These are phyloP conservation scores for Sporisorium exsertum DNA, from an alignment of 1,284 basidiomycete species.

Conservation along the genomic window DNA sequence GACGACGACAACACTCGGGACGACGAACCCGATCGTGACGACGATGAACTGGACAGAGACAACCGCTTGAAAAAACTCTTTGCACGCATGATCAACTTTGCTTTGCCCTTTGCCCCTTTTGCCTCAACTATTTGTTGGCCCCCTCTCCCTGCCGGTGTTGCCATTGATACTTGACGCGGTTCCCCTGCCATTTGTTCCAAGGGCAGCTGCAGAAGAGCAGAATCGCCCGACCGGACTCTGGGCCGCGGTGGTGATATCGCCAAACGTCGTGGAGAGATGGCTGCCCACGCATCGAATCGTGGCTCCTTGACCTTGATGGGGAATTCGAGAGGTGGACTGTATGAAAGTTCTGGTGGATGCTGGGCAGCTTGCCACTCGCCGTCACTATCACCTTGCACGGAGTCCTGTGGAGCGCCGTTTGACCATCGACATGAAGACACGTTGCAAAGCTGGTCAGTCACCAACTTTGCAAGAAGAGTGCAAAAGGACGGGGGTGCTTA, in stretches of 20 bases:
- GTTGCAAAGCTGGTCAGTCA: background rate
- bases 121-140: background rate
- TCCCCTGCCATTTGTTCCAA: background rate
- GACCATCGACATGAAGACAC: background rate
- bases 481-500: background rate
- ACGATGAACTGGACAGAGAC: background rate
- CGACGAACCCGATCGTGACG: background rate
- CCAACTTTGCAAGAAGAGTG: background rate
- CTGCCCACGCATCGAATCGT: background rate
- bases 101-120: background rate
- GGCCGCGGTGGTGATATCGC: background rate
- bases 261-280: background rate
- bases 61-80: background rate
- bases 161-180: background rate
- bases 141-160: background rate
- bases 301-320: background rate
- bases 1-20: background rate
- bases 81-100: background rate
- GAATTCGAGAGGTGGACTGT: background rate
- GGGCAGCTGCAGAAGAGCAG: background rate
- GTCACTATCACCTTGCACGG: background rate
- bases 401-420: background rate
- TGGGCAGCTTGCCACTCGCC: background rate
- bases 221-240: background rate
- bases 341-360: background rate